A percentile compares a stretch with the other conserved stretches of the same genome.
Conservation (phyloP, 2,329 filamentous ascomycete species). For the Pseudocercospora pini-densiflorae region DNA sequence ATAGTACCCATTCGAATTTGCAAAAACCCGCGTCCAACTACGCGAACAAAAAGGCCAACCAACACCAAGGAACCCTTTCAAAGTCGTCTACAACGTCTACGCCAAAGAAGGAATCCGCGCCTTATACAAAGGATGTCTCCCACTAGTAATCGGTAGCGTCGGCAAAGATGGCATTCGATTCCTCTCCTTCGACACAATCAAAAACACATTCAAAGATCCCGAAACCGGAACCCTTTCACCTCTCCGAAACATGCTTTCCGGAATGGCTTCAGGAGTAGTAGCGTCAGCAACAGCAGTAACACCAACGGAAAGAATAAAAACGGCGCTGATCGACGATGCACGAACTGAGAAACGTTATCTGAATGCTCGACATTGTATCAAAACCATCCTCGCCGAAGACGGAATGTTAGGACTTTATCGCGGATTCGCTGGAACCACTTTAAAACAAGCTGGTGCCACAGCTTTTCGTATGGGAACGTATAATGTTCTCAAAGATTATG, state of each 20-base stretch:
- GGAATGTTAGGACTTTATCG: slow-evolving; percentile 62
- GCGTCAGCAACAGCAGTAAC: slow-evolving; percentile 69
- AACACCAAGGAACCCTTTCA: slow-evolving; percentile 61
- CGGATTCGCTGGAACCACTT: slow-evolving; percentile 63
- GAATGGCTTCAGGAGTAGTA: slow-evolving; percentile 66
- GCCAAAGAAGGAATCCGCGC: slow-evolving; percentile 61
- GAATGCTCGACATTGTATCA: slow-evolving; percentile 57
- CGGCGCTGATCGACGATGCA: slow-evolving; percentile 68
- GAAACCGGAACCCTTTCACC: slow-evolving; percentile 63
- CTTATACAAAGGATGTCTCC: slow-evolving; percentile 67
- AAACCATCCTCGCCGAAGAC: slow-evolving; percentile 55
- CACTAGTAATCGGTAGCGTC: slow-evolving; percentile 63
- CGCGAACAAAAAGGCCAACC: slow-evolving; percentile 49
- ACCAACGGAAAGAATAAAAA: slow-evolving; percentile 71
- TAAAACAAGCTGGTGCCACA: slow-evolving; percentile 66
- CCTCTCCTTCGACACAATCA: slow-evolving; percentile 68
- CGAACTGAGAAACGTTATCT: slow-evolving; percentile 55
- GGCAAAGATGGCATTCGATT: slow-evolving; percentile 71
- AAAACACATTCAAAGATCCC: slow-evolving; percentile 59
- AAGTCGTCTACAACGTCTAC: slow-evolving; percentile 60
- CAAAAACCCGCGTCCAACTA: slow-evolving; percentile 68
- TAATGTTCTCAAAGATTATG: slow-evolving; percentile 66
- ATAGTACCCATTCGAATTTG: slow-evolving; percentile 68
- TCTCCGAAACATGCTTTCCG: slow-evolving; percentile 62
- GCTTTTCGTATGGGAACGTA: slow-evolving; percentile 66